Conservation (phyloP, 768 basidiomycete genomes). For the Psilocybe cyanescens region DNA sequence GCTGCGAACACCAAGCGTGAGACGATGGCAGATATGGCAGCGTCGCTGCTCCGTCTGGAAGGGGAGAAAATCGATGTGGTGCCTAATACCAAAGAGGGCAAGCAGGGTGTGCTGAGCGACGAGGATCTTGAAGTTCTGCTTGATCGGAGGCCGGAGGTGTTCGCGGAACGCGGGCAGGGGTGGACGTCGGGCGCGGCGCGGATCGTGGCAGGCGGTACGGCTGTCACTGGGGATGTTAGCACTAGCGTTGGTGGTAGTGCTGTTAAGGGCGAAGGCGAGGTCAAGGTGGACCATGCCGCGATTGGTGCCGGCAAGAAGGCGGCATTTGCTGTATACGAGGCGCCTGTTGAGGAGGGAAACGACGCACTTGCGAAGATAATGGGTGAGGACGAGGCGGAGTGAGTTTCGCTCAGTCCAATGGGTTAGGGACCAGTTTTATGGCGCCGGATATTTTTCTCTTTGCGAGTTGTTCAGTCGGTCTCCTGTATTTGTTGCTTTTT, state of each 20-base stretch:
- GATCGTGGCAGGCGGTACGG: background rate
- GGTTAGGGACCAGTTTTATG: background rate
- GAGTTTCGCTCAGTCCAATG: background rate
- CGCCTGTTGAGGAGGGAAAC: conserved; percentile 60
- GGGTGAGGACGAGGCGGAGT: conserved; percentile 44
- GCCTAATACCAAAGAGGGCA: conserved; percentile 69
- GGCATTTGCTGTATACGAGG: conserved; percentile 81
- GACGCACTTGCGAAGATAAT: conserved; percentile 74
- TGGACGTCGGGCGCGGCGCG: conserved; percentile 59
- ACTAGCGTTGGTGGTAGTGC: conserved; percentile 12
- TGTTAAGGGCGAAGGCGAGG: conserved; percentile 12
- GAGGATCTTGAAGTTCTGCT: conserved; percentile 80
- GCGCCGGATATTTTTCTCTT: no score
- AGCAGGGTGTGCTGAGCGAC: conserved; percentile 78
- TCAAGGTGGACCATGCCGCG: conserved; percentile 11
- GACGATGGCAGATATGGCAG: conserved; percentile 81
- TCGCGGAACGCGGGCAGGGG: conserved; percentile 68
- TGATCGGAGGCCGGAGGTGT: conserved; percentile 79
- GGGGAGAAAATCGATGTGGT: conserved; percentile 91
- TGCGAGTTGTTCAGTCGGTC: no score
- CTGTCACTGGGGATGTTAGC: conserved; percentile 15
- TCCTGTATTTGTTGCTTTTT: no score
- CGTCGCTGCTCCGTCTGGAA: conserved; percentile 76
- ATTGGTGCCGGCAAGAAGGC: conserved; percentile 42
- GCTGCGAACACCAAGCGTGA: conserved; percentile 55